Evolutionary conservation across 768 basidiomycete genomes (phyloP), one percentile per base, ranked within the genome.

Genomic region (Cystofilobasidium ferigula): DNA sequence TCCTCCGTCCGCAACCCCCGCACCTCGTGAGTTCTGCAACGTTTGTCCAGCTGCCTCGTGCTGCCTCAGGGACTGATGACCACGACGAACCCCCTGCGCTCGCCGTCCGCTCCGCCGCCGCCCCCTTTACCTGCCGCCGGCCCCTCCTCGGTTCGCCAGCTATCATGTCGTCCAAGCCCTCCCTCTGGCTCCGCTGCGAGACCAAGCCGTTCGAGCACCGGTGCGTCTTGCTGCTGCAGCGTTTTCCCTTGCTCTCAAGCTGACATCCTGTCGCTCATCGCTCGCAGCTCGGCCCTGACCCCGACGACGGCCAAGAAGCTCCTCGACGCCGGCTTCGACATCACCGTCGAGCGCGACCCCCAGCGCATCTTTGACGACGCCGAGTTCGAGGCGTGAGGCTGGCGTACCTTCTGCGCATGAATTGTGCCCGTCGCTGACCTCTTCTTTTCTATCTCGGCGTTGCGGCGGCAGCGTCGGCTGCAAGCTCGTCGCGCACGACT

Each of bases 181-280:
- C 67, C 7, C 62, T 99, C 71, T 99, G 94, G 94, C 83, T 99
- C 48, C 86, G 95, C 71, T 95, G 92, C 79, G 95, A 99, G 80
- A 95, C 86, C 75, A 99, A 98, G 77, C 82, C 85, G 69, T 92
- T 93, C 70, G 95, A 99, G 77, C 84, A 84, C 63, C 88, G 95
- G 56, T 85, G 28, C 8, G 51, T 54, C 51, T 10, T 7, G 9
- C 14, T 53, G 18, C 6, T 9, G 8, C 38, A 40, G 9, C 38
- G 38, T 40, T 16, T 40, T 40, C 38, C 16, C 38, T 8, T 16
- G 9, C 38, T 8, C 38, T 16, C 38, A 40, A 40, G 38, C 8
- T 9, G 9, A 9, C 9, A 40, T 40, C 38, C 9, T 40, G 6
- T 48, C 9, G 9, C 24, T 48, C 13, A 8, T n/a, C 22, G 8